Conservation (phyloP, 2,329 filamentous ascomycete genomes). For the Diaporthe vaccinii region DNA sequence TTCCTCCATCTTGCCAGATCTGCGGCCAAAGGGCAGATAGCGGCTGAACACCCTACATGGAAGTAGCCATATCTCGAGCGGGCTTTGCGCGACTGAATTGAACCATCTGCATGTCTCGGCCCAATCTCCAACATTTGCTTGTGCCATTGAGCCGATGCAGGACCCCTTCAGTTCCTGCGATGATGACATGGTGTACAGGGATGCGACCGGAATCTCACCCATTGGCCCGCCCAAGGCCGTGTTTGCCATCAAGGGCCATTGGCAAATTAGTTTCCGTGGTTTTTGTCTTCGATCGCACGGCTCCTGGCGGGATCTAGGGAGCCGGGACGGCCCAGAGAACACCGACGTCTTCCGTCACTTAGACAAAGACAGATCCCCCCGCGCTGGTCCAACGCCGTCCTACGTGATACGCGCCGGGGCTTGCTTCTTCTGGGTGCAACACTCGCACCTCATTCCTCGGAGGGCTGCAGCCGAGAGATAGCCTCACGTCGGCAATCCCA, state of each 20-base stretch:
- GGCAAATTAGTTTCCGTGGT: neutral
- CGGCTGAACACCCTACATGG: constrained; percentile 1
- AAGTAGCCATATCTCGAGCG: neutral
- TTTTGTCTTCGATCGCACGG: neutral
- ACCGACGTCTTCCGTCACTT: neutral
- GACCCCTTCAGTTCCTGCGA: neutral
- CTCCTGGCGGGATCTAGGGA: neutral
- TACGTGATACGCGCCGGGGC: neutral
- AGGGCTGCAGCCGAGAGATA: constrained; percentile 15
- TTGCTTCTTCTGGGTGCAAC: constrained; percentile 17
- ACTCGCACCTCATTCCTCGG: constrained; percentile 11
- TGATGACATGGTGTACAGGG: neutral
- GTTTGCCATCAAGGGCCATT: neutral
- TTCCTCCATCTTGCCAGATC: neutral
- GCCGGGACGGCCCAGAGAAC: constrained; percentile 5
- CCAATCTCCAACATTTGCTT: constrained; percentile 17
- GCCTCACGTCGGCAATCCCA: constrained; percentile 20
- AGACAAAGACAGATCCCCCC: neutral
- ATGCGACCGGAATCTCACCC: neutral
- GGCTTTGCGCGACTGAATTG: neutral
- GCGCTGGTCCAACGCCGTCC: constrained; percentile 5
- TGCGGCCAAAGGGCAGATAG: neutral
- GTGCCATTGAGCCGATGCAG: neutral
- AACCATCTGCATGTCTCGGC: constrained; percentile 34
- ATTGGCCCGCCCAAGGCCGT: neutral